Percentiles rank a stretch among this genome's conserved stretches.
Conservation (phyloP, 2,329 filamentous ascomycete species). For the Fusarium multiceps region DNA sequence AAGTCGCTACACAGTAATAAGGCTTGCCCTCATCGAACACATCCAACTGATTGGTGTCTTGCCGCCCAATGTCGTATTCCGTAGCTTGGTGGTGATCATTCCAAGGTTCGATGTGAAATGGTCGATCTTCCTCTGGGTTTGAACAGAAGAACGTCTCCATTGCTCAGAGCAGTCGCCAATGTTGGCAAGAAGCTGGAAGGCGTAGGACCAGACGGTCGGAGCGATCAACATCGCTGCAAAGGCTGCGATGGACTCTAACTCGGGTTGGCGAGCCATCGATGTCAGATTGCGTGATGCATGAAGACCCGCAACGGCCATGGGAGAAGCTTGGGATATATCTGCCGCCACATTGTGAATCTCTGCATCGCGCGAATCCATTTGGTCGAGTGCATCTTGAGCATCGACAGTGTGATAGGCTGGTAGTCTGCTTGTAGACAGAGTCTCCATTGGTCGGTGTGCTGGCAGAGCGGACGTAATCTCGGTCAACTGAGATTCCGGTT, state of each 20-base stretch:
- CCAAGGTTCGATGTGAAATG: neutral
- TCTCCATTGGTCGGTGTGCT: neutral
- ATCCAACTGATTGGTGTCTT: conserved; percentile 17
- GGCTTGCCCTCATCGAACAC: conserved; percentile 13
- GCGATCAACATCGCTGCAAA: conserved; percentile 19
- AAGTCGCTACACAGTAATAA: conserved; percentile 35
- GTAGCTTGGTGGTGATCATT: neutral
- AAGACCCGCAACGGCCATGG: neutral
- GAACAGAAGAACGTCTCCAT: neutral
- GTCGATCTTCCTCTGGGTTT: neutral
- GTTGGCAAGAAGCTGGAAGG: neutral
- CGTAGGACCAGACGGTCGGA: conserved; percentile 20
- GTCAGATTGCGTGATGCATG: conserved; percentile 5
- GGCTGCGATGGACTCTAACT: conserved; percentile 4
- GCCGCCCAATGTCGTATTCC: conserved; percentile 7
- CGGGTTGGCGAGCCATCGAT: conserved; percentile 1
- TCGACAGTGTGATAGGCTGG: neutral
- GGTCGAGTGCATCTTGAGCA: conserved; percentile 1
- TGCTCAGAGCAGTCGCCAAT: neutral
- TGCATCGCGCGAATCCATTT: conserved; percentile 13
- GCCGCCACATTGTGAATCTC: conserved; percentile 28
- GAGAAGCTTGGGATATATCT: conserved; percentile 18
- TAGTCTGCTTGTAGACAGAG: neutral
- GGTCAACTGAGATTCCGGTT: neutral
- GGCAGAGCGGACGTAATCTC: neutral